These are phyloP conservation scores for Sporodiniella umbellata DNA, from an alignment of 371 early-diverging fungal species.

Conservation along the genomic window DNA sequence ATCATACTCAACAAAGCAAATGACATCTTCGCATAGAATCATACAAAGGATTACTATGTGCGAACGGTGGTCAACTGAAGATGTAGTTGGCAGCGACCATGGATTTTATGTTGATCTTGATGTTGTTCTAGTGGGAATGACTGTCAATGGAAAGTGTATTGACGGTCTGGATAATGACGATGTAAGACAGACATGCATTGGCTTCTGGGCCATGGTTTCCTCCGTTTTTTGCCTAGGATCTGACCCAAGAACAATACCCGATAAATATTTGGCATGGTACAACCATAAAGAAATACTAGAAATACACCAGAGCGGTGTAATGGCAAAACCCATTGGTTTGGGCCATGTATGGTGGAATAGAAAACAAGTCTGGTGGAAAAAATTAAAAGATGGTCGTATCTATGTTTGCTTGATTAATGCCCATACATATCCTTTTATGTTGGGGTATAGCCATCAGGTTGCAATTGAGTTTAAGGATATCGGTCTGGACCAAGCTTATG, in stretches of 20 bases:
- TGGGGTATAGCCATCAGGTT: conserved; percentile 32
- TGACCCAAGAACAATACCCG: conserved; percentile 38
- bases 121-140: conserved; percentile 45
- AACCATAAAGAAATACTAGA: conserved; percentile 36
- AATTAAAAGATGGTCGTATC: conserved; percentile 32
- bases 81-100: conserved; percentile 21
- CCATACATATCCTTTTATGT: conserved; percentile 33
- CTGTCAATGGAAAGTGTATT: conserved; percentile 33
- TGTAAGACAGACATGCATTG: conserved; percentile 35
- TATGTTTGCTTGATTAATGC: conserved; percentile 40
- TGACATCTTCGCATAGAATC: conserved; percentile 42
- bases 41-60: conserved; percentile 37
- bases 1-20: conserved; percentile 34
- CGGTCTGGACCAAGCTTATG: conserved; percentile 13
- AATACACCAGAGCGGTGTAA: conserved; percentile 41
- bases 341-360: conserved; percentile 38
- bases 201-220: conserved; percentile 43
- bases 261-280: conserved; percentile 28
- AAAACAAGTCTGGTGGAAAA: conserved; percentile 46
- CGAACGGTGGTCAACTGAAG: conserved; percentile 25
- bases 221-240: conserved; percentile 44
- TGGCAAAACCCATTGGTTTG: conserved; percentile 39
- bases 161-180: conserved; percentile 46
- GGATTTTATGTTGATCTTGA: conserved; percentile 45
- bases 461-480: conserved; percentile 23